These are phyloP conservation scores for Puccinellia tenuiflora DNA, from an alignment of 176 grass and related monocot genomes.

Conservation along the genomic window DNA sequence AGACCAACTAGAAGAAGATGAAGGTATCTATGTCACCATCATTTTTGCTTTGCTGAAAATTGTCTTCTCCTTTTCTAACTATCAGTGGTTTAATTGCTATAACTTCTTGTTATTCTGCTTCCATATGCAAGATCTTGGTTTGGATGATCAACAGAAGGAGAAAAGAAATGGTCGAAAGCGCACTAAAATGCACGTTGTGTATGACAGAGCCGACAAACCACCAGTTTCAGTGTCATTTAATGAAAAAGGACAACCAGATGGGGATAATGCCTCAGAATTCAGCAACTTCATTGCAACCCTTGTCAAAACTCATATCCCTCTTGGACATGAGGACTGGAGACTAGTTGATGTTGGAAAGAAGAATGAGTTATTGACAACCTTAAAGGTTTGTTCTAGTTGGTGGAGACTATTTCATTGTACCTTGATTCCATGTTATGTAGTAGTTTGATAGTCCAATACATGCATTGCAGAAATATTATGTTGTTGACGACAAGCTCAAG, in stretches of 20 bases:
- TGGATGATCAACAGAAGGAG: background rate
- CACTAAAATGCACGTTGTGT: background rate
- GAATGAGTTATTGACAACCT: background rate
- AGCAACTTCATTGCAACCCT: background rate
- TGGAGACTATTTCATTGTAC: no score
- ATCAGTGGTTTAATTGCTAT: no score
- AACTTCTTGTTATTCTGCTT: background rate
- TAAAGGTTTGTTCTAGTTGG: background rate
- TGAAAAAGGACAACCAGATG: background rate
- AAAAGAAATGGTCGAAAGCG: background rate
- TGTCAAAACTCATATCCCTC: background rate
- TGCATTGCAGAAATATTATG: background rate
- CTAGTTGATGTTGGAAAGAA: background rate
- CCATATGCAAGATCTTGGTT: background rate
- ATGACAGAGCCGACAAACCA: background rate
- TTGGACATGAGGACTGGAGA: background rate
- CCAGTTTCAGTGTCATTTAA: background rate
- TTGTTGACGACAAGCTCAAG: background rate
- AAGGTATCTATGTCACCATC: background rate
- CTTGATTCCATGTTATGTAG: no score
- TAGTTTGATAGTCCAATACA: no score
- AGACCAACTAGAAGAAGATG: background rate
- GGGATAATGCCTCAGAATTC: background rate
- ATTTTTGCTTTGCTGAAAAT: no score
- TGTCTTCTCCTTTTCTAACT: no score